Evolutionary conservation across 1,139 yeast species (phyloP).

Genomic region (Saccharomyces hybrid): DNA sequence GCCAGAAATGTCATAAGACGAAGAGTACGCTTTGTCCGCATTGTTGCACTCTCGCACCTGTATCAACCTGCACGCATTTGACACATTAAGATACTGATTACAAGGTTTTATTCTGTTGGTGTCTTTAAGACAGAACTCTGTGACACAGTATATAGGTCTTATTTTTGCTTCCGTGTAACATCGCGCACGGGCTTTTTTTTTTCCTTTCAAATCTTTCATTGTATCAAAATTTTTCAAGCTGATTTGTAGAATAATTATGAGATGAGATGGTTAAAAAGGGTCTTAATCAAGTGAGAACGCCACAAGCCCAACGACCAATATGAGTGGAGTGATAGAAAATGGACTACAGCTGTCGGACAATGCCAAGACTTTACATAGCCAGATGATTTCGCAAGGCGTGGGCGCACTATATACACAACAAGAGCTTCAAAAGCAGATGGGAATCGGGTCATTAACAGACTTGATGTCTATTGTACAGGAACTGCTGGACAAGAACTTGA

Average conservation of each 20-base stretch:
- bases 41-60: neutral
- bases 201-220: neutral
- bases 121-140: too few species aligned
- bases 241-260: neutral
- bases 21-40: neutral
- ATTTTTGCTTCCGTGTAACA: neutral
- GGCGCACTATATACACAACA: constrained; percentile 48
- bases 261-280: neutral
- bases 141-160: neutral
- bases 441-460: constrained; percentile 35
- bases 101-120: too few species aligned
- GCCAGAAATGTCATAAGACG: too few species aligned
- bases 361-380: constrained; percentile 50
- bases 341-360: constrained; percentile 36
- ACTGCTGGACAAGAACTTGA: constrained; percentile 53
- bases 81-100: too few species aligned
- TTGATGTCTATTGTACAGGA: constrained; percentile 59
- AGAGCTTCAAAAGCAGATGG: constrained; percentile 46
- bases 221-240: neutral
- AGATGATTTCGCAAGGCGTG: constrained; percentile 47
- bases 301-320: neutral
- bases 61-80: too few species aligned
- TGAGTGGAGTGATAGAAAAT: neutral
- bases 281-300: neutral
- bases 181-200: neutral